These are phyloP conservation scores for Geum urbanum DNA, from an alignment of 306 rosid genomes.

Conservation along the genomic window DNA sequence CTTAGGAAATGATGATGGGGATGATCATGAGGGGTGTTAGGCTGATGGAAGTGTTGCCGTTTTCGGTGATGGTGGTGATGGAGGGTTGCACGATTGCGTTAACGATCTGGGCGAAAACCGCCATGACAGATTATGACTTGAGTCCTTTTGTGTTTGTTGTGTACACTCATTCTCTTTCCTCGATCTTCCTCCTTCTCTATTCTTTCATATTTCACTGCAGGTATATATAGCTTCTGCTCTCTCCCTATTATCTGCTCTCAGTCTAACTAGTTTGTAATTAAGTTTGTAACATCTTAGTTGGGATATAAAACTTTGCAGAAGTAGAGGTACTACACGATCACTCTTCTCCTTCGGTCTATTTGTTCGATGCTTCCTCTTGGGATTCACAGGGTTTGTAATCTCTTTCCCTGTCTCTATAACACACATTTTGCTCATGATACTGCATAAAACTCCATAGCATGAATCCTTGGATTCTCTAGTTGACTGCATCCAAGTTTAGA, in stretches of 20 bases:
- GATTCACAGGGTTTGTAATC: constrained; percentile 59
- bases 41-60: constrained; percentile 39
- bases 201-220: constrained; percentile 43
- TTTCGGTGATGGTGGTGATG: constrained; percentile 54
- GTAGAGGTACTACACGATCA: constrained; percentile 32
- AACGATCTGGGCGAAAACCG: constrained; percentile 62
- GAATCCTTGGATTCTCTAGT: constrained; percentile 14
- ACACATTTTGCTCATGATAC: not conserved
- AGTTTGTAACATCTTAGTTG: not conserved
- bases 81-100: constrained; percentile 64
- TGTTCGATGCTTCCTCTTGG: constrained; percentile 53
- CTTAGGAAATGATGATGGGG: constrained; percentile 4
- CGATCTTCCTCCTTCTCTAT: constrained; percentile 48
- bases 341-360: constrained; percentile 50
- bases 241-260: not conserved
- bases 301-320: not conserved
- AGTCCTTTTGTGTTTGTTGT: constrained; percentile 66
- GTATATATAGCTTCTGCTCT: constrained; percentile 37
- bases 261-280: not conserved
- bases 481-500: not conserved
- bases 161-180: constrained; percentile 51
- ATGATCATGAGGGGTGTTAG: constrained; percentile 18
- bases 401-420: not conserved
- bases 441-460: not conserved
- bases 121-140: constrained; percentile 58